phyloP scores from a whole-genome alignment of 441 rosid species.

The Monsonia emarginata region DNA sequence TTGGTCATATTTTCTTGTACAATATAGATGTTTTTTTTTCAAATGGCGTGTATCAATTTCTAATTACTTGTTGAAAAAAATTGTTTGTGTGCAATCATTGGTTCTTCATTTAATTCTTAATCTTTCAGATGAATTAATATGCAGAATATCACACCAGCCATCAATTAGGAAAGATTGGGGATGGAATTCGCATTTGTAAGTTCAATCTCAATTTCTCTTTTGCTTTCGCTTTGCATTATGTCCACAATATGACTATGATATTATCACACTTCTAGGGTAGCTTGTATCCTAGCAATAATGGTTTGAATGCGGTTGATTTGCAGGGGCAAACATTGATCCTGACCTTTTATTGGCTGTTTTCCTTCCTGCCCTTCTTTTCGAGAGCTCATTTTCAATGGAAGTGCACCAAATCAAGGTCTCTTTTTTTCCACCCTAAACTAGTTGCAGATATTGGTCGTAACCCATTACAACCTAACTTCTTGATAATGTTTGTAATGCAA shows the following conservation, averaged over 20 bases:
- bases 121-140: conserved; percentile 1
- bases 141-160: conserved; percentile 75
- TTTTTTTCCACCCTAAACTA: conserved; percentile 6
- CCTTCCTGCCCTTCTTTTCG: conserved; percentile 91
- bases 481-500: not conserved
- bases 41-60: not conserved
- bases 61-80: not conserved
- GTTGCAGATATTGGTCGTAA: not conserved
- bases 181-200: conserved; percentile 85
- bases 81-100: not conserved
- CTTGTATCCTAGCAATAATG: conserved; percentile 6
- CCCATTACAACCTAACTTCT: not conserved
- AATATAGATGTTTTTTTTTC: not conserved
- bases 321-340: conserved; percentile 79
- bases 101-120: conserved; percentile 3
- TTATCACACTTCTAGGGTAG: conserved; percentile 4
- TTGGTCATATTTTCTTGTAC: not conserved
- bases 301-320: conserved; percentile 16
- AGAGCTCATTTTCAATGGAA: conserved; percentile 90
- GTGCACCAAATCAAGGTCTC: conserved; percentile 86
- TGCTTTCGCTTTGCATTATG: not conserved
- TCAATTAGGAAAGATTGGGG: conserved; percentile 60
- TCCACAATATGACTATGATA: not conserved
- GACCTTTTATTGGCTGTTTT: conserved; percentile 76
- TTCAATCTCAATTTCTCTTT: conserved; percentile 16